These are phyloP conservation scores for Pisolithus marmoratus DNA, from an alignment of 768 basidiomycete species.

Conservation along the genomic window DNA sequence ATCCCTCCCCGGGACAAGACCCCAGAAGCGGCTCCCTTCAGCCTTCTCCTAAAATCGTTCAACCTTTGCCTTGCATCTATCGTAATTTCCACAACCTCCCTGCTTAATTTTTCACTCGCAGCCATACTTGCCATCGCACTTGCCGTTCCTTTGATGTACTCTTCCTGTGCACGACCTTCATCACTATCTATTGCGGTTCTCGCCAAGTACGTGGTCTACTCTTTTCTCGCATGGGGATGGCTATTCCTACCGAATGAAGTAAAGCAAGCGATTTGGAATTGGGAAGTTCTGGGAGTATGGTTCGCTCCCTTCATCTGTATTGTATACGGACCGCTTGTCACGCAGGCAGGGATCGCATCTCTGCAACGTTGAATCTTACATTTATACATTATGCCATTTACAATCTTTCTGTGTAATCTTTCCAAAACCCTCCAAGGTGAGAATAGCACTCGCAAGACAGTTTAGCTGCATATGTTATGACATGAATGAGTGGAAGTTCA, in stretches of 20 bases:
- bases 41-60: conserved; percentile 57
- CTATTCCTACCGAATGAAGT: conserved; percentile 42
- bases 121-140: conserved; percentile 60
- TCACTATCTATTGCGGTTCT: conserved; percentile 4
- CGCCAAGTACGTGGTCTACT: conserved; percentile 32
- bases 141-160: conserved; percentile 56
- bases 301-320: conserved; percentile 77
- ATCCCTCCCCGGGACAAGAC: conserved; percentile 24
- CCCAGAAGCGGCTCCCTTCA: conserved; percentile 33
- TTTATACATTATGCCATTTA: neutral
- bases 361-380: conserved; percentile 28
- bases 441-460: no score
- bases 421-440: no score
- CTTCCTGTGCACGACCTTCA: conserved; percentile 31
- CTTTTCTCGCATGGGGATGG: conserved; percentile 53
- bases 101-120: conserved; percentile 92
- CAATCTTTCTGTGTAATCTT: neutral
- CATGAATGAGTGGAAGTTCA: conserved; percentile 5
- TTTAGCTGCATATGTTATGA: no score
- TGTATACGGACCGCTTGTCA: conserved; percentile 68
- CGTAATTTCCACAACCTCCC: conserved; percentile 76
- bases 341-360: conserved; percentile 64
- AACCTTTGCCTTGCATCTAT: conserved; percentile 83
- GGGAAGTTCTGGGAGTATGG: conserved; percentile 79
- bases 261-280: conserved; percentile 58